Percentiles rank a stretch among this genome's conserved stretches.
phyloP scores from a whole-genome alignment of 257 asterid species.

The Prunella vulgaris region DNA sequence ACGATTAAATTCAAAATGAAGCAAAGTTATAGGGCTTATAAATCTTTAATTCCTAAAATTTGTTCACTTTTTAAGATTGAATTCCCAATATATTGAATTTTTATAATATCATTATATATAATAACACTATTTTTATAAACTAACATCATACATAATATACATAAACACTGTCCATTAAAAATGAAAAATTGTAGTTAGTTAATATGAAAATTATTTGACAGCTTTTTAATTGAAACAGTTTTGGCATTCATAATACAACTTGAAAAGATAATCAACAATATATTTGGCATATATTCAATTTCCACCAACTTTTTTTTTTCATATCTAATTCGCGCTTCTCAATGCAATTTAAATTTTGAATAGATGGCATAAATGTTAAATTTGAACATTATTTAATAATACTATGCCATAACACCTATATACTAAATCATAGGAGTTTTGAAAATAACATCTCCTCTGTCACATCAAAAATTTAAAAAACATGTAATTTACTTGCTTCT shows the following conservation, averaged over 20 bases:
- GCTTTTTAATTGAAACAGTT: constrained; percentile 3
- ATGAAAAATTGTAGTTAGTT: too few relatives aligned
- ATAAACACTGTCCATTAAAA: too few relatives aligned
- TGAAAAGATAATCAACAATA: neutral
- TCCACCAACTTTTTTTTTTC: neutral
- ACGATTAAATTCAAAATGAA: too few relatives aligned
- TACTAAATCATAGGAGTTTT: neutral
- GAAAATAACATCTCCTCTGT: neutral
- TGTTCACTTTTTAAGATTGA: too few relatives aligned
- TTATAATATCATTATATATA: too few relatives aligned
- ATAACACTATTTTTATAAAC: too few relatives aligned
- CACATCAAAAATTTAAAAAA: neutral
- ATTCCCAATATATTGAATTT: too few relatives aligned
- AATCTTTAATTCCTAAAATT: too few relatives aligned
- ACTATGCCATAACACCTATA: neutral
- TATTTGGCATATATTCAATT: neutral
- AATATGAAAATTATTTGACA: neutral
- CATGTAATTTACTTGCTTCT: neutral
- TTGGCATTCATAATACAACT: neutral
- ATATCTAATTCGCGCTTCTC: neutral
- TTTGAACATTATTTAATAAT: constrained; percentile 1
- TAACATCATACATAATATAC: too few relatives aligned
- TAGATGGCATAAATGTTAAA: neutral
- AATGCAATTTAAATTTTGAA: neutral
- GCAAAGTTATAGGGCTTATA: too few relatives aligned